phyloP scores from a whole-genome alignment of 2,329 filamentous ascomycete species.

The Fusarium buxicola region DNA sequence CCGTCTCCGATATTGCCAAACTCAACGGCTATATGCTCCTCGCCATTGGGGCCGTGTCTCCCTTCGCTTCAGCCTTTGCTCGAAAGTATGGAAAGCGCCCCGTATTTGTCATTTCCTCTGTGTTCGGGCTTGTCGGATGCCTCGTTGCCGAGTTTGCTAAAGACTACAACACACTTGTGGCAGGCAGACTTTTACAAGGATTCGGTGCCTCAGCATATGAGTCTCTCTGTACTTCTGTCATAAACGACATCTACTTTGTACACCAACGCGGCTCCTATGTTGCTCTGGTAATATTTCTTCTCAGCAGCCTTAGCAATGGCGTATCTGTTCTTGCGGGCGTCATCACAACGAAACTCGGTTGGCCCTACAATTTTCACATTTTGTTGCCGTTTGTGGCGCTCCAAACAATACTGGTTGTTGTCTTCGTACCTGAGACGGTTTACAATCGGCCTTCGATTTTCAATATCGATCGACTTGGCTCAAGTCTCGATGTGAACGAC shows the following conservation, averaged over 20 bases:
- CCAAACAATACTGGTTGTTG: slow-evolving; percentile 13
- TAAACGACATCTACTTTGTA: slow-evolving; percentile 24
- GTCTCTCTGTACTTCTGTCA: slow-evolving; percentile 10
- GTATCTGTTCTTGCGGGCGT: slow-evolving; percentile 14
- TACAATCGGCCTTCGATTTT: not conserved
- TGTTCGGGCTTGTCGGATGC: slow-evolving; percentile 10
- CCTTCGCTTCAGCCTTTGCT: slow-evolving; percentile 13
- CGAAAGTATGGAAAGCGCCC: slow-evolving; percentile 25
- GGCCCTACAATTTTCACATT: slow-evolving; percentile 20
- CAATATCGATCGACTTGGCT: slow-evolving; percentile 3
- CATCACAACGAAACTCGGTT: slow-evolving; percentile 16
- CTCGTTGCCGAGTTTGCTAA: slow-evolving; percentile 9
- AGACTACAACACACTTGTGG: slow-evolving; percentile 8
- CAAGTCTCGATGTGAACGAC: not conserved
- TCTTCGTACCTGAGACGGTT: slow-evolving; percentile 15
- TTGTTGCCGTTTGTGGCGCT: slow-evolving; percentile 14
- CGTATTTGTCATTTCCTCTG: slow-evolving; percentile 14
- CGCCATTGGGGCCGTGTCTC: slow-evolving; percentile 6
- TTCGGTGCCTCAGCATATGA: slow-evolving; percentile 14
- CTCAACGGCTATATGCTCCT: slow-evolving; percentile 17
- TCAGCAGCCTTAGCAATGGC: slow-evolving; percentile 14
- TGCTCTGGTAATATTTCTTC: slow-evolving; percentile 11
- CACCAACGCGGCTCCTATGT: slow-evolving; percentile 19
- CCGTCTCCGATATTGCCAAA: slow-evolving; percentile 13
- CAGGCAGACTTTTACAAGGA: slow-evolving; percentile 14